Base-by-base conservation (phyloP, 306 rosid genomes). In the Sophora flavescens region DNA sequence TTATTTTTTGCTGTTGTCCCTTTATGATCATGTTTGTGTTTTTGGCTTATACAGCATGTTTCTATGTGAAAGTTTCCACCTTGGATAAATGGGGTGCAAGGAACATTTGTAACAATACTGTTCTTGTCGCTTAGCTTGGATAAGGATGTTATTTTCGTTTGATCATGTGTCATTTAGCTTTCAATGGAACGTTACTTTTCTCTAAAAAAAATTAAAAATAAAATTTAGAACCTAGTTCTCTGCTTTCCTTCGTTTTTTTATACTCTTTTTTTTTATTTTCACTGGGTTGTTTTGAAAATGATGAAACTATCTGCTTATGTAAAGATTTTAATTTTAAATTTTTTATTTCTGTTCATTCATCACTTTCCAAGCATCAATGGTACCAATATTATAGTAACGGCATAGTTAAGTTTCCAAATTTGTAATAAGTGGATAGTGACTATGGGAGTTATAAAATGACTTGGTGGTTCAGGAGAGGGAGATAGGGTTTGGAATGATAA, bases 41-140 rank as follows among this genome's bases (percentile, higher is more conserved):
- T 30, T 30, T 30, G 32, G 2, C 45, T 65, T 30, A 12, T 35
- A 48, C 48, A 11, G 26, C 26, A 75, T 53, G 50, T n/a, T 80
- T 53, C 48, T 5, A 0, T 9, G 41, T 53, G 7, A 45, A 44
- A 76, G 78, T 63, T 70, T 22, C 22, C 17, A 60, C 10, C 75
- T 74, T 50, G 18, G 54, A 30, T 30, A 30, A 2, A 30, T 30
- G 32, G 32, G 32, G 32, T 30, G 32, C 2, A 30, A 22, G 22
- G 22, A 22, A 22, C 22, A 22, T 22, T 0, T 22, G 22, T 22
- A 22, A 22, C 22, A 22, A 22, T 22, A 22, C 22, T 22, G 1
- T 22, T 22, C 22, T 22, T 22, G 22, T 22, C 1, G 22, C 22
- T 22, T 22, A 22, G 22, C 22, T 22, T 22, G 22, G 22, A 22